Evolutionary conservation across 129 eudicot genomes (phyloP).

Genomic region (Heracleum sosnowskyi): DNA sequence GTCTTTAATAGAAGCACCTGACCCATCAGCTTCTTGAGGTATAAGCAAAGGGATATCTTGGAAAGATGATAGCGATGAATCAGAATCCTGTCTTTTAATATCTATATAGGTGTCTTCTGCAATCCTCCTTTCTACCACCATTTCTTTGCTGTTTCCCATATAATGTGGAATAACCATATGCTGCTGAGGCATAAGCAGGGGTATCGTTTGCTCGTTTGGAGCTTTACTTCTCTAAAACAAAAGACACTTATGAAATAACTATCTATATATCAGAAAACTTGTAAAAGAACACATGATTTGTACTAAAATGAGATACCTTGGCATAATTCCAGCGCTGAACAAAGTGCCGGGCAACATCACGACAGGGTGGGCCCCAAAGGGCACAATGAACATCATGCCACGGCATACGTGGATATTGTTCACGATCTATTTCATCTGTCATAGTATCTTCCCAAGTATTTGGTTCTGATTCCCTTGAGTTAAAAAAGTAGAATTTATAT

Average conservation of each 20-base stretch:
- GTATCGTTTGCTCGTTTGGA: slow-evolving; percentile 90
- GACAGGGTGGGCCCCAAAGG: slow-evolving; percentile 97
- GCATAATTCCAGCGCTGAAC: slow-evolving; percentile 98
- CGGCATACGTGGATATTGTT: slow-evolving; percentile 94
- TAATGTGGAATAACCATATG: slow-evolving; percentile 99
- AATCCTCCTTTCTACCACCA: slow-evolving; percentile 28
- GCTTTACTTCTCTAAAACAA: slow-evolving; percentile 86
- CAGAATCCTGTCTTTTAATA: slow-evolving; percentile 54
- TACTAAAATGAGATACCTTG: slow-evolving; percentile 41
- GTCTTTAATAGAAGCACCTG: slow-evolving; percentile 31
- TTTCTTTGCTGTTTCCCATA: slow-evolving; percentile 49
- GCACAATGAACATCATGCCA: slow-evolving; percentile 99
- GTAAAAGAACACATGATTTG: neutral
- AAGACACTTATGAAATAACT: slow-evolving; percentile 1
- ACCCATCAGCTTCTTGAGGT: slow-evolving; percentile 69
- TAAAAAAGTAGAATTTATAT: neutral
- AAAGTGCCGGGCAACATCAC: slow-evolving; percentile 94
- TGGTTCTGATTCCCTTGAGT: slow-evolving; percentile 90
- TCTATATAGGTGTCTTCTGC: slow-evolving; percentile 16
- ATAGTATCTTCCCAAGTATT: slow-evolving; percentile 94
- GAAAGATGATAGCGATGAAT: slow-evolving; percentile 56
- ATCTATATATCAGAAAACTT: neutral
- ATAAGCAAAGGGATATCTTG: slow-evolving; percentile 85
- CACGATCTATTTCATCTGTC: slow-evolving; percentile 83
- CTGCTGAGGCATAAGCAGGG: slow-evolving; percentile 97